Evolutionary conservation across 805 yeast species (phyloP), one percentile per base, ranked within the genome.

Genomic region (Blastobotrys mokoenaii): DNA sequence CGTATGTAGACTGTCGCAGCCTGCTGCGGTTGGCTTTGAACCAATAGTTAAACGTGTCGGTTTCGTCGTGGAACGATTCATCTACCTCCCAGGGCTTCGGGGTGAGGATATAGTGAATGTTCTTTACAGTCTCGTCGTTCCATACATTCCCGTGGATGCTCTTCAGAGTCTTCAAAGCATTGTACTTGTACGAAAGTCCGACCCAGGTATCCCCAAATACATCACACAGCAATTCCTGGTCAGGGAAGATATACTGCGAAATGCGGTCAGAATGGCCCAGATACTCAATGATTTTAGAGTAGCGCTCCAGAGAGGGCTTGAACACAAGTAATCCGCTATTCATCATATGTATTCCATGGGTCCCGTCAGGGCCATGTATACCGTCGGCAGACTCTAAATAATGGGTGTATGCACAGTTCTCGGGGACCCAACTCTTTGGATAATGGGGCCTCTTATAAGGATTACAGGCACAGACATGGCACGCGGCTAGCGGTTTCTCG

Each of bases 401-500:
- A 47, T 65, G 56, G 1, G 80, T 69, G 51, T 66, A 77, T 2
- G 73, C 70, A 52, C 83, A 77, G 55, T 77, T 76, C 43, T 62
- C 67, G 2, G 65, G 62, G 8, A 65, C 51, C 82, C 83, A 77
- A 50, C 74, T 66, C 40, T 56, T 48, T 12, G 83, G 83, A 47
- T 77, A 77, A 55, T 77, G 79, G 0, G 67, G 51, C 49, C 71
- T 68, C 16, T 67, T 56, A 59, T 70, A 65, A 3, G 83, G 83
- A 51, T 77, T 77, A 60, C 83, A 77, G 17, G 76, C 79, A 59
- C 83, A 77, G 2, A 82, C 82, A 51, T 77, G 77, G 9, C 74
- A 58, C 0, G 82, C 80, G 0, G 80, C 83, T 40, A 77, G 56
- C 8, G 67, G 66, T 2, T 30, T 16, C 10, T 38, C 40, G 14